Evolutionary conservation across 31 red algal genomes (phyloP).

Genomic region (Bonnemaisonia californica): DNA sequence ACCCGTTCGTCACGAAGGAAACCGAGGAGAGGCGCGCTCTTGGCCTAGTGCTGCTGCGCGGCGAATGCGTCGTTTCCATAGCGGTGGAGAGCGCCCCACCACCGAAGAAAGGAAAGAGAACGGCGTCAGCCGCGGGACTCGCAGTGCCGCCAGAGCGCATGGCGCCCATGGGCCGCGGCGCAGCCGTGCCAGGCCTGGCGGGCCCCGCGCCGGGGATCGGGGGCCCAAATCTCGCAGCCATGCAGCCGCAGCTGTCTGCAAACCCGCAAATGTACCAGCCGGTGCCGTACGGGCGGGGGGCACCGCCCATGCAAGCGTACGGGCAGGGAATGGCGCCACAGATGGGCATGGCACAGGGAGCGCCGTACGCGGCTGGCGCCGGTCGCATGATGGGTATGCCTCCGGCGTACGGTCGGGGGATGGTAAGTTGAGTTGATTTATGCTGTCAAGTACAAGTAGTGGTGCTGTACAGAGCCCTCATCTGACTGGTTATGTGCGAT

Average conservation of each 20-base stretch:
- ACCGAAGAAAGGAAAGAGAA: slow-evolving; percentile 60
- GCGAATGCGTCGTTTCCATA: slow-evolving; percentile 92
- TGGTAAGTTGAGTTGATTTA: slow-evolving; percentile 24
- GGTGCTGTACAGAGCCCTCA: neutral
- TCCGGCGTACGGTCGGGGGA: slow-evolving; percentile 27
- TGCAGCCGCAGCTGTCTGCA: slow-evolving; percentile 61
- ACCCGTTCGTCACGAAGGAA: slow-evolving; percentile 37
- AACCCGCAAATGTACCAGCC: slow-evolving; percentile 52
- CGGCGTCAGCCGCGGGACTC: slow-evolving; percentile 56
- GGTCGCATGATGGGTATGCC: neutral
- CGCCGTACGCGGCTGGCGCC: neutral
- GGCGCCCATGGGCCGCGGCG: slow-evolving; percentile 57
- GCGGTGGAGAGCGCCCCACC: slow-evolving; percentile 84
- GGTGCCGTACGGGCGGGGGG: neutral
- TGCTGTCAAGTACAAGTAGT: neutral
- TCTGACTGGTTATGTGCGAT: neutral
- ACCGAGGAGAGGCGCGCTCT: slow-evolving; percentile 82
- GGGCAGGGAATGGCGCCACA: slow-evolving; percentile 23
- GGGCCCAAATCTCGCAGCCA: slow-evolving; percentile 42
- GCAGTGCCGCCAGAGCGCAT: slow-evolving; percentile 26
- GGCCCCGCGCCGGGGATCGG: slow-evolving; percentile 77
- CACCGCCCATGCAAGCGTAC: slow-evolving; percentile 11
- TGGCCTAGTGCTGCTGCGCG: slow-evolving; percentile 85
- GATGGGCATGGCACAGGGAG: slow-evolving; percentile 17
- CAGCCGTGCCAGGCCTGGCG: slow-evolving; percentile 44